Conservation (phyloP, 179 eudicot species). For the Beta corolliflora region DNA sequence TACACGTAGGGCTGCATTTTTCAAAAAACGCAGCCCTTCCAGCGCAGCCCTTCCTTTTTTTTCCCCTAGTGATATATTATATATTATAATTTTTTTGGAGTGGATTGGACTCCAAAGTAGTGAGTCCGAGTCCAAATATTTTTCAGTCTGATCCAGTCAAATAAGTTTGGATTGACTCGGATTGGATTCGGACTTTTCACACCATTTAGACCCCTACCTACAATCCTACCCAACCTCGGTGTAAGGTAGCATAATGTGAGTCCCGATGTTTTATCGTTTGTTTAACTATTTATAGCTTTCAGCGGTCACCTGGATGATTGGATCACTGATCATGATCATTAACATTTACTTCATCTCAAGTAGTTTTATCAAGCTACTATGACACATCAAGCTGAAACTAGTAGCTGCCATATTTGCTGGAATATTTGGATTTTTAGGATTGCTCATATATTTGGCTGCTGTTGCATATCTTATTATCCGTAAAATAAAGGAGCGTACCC, state of each 20-base stretch:
- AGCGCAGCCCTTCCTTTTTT: no score
- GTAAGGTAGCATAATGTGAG: neutral
- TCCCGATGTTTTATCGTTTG: neutral
- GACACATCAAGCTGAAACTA: conserved; percentile 52
- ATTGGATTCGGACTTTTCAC: no score
- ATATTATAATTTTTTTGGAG: no score
- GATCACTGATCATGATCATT: conserved; percentile 82
- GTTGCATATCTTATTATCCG: conserved; percentile 72
- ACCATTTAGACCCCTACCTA: no score
- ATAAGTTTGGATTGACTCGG: no score
- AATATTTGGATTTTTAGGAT: conserved; percentile 65
- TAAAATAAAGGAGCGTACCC: conserved; percentile 59
- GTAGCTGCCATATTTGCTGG: conserved; percentile 62
- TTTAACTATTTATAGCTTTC: conserved; percentile 56
- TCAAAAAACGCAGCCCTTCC: no score
- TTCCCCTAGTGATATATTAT: no score
- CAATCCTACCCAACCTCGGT: no score
- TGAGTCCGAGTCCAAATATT: neutral
- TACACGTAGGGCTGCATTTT: no score
- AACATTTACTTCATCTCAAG: conserved; percentile 78
- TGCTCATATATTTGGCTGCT: conserved; percentile 71
- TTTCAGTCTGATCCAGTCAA: no score
- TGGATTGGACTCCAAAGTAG: neutral
- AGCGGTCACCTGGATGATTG: conserved; percentile 81
- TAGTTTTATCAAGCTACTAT: conserved; percentile 62